These are phyloP conservation scores for Citrullus amarus DNA, from an alignment of 306 rosid genomes.

Conservation along the genomic window DNA sequence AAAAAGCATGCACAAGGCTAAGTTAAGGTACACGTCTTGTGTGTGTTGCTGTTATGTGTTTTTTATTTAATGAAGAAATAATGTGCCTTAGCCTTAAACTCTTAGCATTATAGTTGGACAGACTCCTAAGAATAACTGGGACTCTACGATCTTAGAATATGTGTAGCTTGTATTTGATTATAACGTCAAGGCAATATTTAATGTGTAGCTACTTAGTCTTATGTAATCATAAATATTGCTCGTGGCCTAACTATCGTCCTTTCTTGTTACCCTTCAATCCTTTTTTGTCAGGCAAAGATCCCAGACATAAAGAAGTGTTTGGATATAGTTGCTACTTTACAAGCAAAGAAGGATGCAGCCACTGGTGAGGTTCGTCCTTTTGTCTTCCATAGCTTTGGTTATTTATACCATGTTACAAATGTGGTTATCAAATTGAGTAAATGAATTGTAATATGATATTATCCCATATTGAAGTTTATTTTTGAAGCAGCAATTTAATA, in stretches of 20 bases:
- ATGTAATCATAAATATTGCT: not conserved
- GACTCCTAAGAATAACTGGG: not conserved
- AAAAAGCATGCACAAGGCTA: not conserved
- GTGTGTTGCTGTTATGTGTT: not conserved
- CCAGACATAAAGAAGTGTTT: constrained; percentile 92
- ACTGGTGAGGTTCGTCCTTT: constrained; percentile 88
- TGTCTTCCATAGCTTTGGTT: not conserved
- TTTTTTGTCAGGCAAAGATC: constrained; percentile 67
- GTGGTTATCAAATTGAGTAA: not conserved
- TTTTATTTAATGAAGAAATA: not conserved
- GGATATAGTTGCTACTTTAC: constrained; percentile 67
- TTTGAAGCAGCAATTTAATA: not conserved
- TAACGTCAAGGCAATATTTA: not conserved
- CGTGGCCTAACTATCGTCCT: not conserved
- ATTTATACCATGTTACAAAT: not conserved
- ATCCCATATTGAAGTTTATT: not conserved
- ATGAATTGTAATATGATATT: not conserved
- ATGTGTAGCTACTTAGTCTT: not conserved
- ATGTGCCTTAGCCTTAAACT: not conserved
- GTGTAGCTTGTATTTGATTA: not conserved
- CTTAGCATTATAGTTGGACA: not conserved
- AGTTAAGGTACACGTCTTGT: not conserved
- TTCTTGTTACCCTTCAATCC: constrained; percentile 12
- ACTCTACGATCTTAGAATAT: not conserved
- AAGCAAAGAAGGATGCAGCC: constrained; percentile 61